Conservation (phyloP, 2,329 filamentous ascomycete species). For the Diplodia mutila region DNA sequence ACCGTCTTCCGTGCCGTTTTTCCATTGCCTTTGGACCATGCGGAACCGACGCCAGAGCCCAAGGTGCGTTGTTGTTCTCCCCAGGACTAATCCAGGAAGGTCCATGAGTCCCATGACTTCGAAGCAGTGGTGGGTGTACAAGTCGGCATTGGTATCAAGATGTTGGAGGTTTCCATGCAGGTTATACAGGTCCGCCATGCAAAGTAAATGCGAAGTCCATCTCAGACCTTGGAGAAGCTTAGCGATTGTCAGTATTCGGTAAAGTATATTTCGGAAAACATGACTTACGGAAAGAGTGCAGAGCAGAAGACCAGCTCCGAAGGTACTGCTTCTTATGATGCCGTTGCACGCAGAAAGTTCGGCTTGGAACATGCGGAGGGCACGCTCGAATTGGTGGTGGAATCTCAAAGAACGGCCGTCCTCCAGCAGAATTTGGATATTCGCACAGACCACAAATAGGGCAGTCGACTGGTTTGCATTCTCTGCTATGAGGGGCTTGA, state of each 20-base stretch:
- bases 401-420: not conserved
- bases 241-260: not conserved
- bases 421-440: not conserved
- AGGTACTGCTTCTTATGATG: not conserved
- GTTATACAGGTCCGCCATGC: not conserved
- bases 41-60: not conserved
- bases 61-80: not conserved
- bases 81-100: not conserved
- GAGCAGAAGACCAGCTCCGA: not conserved
- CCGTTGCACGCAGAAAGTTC: not conserved
- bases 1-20: not conserved
- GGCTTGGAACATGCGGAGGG: not conserved
- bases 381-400: not conserved
- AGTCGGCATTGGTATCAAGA: not conserved
- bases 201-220: not conserved
- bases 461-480: not conserved
- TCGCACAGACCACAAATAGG: not conserved
- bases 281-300: not conserved
- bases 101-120: not conserved
- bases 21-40: not conserved
- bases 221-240: not conserved
- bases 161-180: not conserved
- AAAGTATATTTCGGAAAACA: too few relatives aligned
- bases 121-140: not conserved
- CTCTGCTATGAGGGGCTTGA: not conserved